Evolutionary conservation across 441 rosid species (phyloP), one percentile per base, ranked within the genome.

Genomic region (Manihot esculenta): DNA sequence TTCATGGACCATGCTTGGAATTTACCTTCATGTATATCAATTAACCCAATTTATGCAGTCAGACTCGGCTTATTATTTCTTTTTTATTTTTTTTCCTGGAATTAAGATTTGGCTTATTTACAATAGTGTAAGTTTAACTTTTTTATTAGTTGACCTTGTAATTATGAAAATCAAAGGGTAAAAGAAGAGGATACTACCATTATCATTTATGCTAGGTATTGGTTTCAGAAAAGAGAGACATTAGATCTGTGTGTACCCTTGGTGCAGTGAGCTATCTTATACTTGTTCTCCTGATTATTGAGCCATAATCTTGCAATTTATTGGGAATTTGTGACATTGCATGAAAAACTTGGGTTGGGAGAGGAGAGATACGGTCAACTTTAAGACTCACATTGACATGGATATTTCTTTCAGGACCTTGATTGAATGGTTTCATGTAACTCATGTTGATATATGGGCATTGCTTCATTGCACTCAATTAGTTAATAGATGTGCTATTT

Each of bases 111-210:
- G 10, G 55, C 24, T 15, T 3, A 65, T 14, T 50, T 65, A 13
- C 26, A 24, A 10, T 30, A 10, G 27, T 50, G 57, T 10, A 20
- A 21, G 58, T 18, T 65, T 30, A 12, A 20, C 20, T 4, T 30
- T 30, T 30, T 30, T 1, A 1, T 30, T 1, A 1, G 35, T 20
- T 21, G 45, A 5, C 23, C 47, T 60, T 26, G 13, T 38, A 38
- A 23, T 5, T 35, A 38, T 61, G 64, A 64, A 47, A 64, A 47
- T 47, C 53, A 50, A 49, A 49, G 56, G 57, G 18, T 65, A 33
- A 18, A 18, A 49, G 17, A 10, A 33, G 13, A 48, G 27, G 49
- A 42, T 26, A 65, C 27, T 65, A 24, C 26, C 0, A 48, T 10
- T 50, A 10, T 10, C 15, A 38, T 65, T 18, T 47, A 26, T 21